Evolutionary conservation across 345 rosid species (phyloP), one percentile per base, ranked within the genome.

Genomic region (Eucalyptus regnans): DNA sequence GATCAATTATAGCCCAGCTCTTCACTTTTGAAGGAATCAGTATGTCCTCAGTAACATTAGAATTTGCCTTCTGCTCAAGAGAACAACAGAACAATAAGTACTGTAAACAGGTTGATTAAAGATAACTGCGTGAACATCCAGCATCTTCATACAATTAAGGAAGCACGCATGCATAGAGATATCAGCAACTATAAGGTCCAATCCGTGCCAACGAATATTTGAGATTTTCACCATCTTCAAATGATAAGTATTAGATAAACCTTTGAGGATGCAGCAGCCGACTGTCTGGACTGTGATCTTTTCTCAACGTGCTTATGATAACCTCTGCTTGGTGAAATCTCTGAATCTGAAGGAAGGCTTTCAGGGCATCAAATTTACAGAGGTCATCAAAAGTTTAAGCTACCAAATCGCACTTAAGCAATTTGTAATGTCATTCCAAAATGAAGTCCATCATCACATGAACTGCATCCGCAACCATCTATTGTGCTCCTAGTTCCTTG

Each of bases 1-100:
- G 93, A 92, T 98, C 99, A 87, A 93, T 93, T 86, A 92, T 88
- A 83, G 93, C 97, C 99, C 99, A 96, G 89, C 93, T 91, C 93
- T 95, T 95, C 88, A 96, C 94, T 88, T 93, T 92, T 17, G 95
- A 86, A 83, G 91, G 93, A 90, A 93, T 88, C 87, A 95, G 92
- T 44, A 84, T 68, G 81, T 91, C 94, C 87, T 92, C 90, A 64
- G 84, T 88, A 50, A 90, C 84, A 89, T 90, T 56, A 90, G 89
- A 92, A 79, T 89, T 88, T 86, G 87, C 91, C 87, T 84, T 92
- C 98, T 95, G 95, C 48, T 60, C 68, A 90, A 86, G 66, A 90
- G 49, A 87, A 29, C 51, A 60, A 83, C 91, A 41, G 86, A 92
- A 64, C 37, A 86, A 17, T 51, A 50, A 49, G 7, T 20, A 29